These are phyloP conservation scores for Monosiga brevicollis DNA, from an alignment of 78 protist genomes.

Conservation along the genomic window DNA sequence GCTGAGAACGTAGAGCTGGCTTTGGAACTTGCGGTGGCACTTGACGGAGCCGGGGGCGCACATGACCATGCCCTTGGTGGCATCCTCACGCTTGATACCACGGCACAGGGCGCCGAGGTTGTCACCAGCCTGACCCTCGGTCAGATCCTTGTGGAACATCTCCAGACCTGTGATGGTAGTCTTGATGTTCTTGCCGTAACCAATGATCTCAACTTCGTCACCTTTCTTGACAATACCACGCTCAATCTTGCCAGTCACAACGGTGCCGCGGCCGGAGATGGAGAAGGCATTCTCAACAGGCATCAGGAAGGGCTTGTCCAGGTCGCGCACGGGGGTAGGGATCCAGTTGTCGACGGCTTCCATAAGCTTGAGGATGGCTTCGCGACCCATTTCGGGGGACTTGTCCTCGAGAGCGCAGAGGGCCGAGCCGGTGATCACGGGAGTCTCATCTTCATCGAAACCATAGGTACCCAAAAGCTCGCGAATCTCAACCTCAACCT, in stretches of 20 bases:
- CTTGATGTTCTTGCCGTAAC: slow-evolving; percentile 41
- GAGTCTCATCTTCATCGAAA: slow-evolving; percentile 73
- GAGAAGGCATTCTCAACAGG: slow-evolving; percentile 53
- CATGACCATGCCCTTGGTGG: slow-evolving; percentile 55
- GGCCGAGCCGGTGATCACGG: slow-evolving; percentile 65
- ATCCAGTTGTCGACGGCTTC: slow-evolving; percentile 53
- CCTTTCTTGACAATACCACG: slow-evolving; percentile 72
- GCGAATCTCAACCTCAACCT: slow-evolving; percentile 78
- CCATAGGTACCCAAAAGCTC: slow-evolving; percentile 52
- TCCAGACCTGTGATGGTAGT: slow-evolving; percentile 80
- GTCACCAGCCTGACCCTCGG: slow-evolving; percentile 89
- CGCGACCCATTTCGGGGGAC: slow-evolving; percentile 37
- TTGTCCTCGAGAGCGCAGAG: slow-evolving; percentile 60
- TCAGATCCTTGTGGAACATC: slow-evolving; percentile 81
- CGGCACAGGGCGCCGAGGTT: slow-evolving; percentile 81
- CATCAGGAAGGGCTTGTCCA: slow-evolving; percentile 89
- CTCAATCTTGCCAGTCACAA: slow-evolving; percentile 89
- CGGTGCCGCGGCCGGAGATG: slow-evolving; percentile 92
- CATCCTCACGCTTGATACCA: slow-evolving; percentile 81
- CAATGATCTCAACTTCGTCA: slow-evolving; percentile 76
- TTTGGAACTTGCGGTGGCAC: slow-evolving; percentile 63
- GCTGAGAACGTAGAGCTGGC: slow-evolving; percentile 83
- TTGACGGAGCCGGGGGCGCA: slow-evolving; percentile 63
- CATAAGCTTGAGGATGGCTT: slow-evolving; percentile 64
- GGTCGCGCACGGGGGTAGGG: slow-evolving; percentile 60